Conservation (phyloP, 192 early-diverging fungal genomes). For the Mortierella antarctica region DNA sequence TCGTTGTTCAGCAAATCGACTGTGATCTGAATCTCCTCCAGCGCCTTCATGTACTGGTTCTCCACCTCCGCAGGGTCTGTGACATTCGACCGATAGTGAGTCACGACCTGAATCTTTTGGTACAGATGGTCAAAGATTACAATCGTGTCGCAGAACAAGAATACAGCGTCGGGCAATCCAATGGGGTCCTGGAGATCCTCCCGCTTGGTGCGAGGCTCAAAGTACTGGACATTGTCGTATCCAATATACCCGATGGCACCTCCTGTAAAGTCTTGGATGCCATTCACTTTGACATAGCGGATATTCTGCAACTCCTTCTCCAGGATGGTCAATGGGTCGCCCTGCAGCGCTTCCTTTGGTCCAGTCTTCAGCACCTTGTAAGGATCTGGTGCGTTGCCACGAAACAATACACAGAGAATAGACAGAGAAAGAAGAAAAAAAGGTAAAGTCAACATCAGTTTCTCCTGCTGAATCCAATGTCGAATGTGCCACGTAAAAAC, state of each 20-base stretch:
- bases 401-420: background rate
- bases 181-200: constrained; percentile 83
- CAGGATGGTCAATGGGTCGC: constrained; percentile 88
- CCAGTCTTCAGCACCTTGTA: constrained; percentile 88
- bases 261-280: constrained; percentile 89
- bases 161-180: constrained; percentile 91
- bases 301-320: constrained; percentile 87
- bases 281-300: constrained; percentile 82
- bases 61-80: constrained; percentile 66
- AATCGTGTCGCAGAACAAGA: constrained; percentile 95
- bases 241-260: constrained; percentile 98
- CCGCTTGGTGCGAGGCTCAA: constrained; percentile 92
- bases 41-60: constrained; percentile 76
- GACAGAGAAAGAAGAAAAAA: background rate
- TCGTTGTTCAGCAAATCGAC: constrained; percentile 78
- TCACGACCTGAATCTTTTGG: constrained; percentile 91
- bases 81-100: constrained; percentile 81
- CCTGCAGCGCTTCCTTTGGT: constrained; percentile 70
- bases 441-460: background rate
- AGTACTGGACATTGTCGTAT: constrained; percentile 98
- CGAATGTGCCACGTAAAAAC: background rate
- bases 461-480: background rate
- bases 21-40: constrained; percentile 73
- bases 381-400: constrained; percentile 68
- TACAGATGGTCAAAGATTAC: constrained; percentile 96